A percentile compares a stretch with the other conserved stretches of the same genome.
phyloP scores from a whole-genome alignment of 1,284 basidiomycete species.

The Ustilago esculenta region DNA sequence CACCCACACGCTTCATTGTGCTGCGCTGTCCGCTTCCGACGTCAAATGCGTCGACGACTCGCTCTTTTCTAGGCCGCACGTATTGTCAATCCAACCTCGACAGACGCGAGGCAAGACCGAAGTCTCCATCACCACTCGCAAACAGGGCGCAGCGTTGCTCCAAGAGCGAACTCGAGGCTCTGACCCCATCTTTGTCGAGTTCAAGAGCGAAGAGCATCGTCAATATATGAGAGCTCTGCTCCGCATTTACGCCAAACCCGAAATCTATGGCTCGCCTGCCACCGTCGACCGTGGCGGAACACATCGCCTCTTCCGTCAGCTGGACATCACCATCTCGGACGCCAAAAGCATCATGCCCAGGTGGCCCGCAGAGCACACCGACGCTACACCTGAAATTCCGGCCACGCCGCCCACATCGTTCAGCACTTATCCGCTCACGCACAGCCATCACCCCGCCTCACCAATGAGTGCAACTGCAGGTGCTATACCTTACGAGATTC shows the following conservation, averaged over 20 bases:
- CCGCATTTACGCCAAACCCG: slow-evolving; percentile 42
- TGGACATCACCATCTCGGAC: slow-evolving; percentile 56
- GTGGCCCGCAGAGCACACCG: slow-evolving; percentile 26
- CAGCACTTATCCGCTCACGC: background rate
- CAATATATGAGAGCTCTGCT: slow-evolving; percentile 42
- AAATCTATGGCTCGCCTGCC: slow-evolving; percentile 45
- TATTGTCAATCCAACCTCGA: slow-evolving; percentile 52
- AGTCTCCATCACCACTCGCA: slow-evolving; percentile 26
- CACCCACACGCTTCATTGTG: slow-evolving; percentile 45
- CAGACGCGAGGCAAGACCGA: slow-evolving; percentile 6
- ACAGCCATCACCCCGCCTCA: slow-evolving; percentile 10
- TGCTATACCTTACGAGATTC: background rate
- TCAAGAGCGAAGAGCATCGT: slow-evolving; percentile 37
- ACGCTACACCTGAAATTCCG: slow-evolving; percentile 5
- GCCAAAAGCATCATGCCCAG: slow-evolving; percentile 48
- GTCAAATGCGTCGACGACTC: slow-evolving; percentile 53
- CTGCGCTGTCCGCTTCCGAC: slow-evolving; percentile 41
- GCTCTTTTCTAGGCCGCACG: slow-evolving; percentile 43
- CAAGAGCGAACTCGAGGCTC: slow-evolving; percentile 11
- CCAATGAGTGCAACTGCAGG: slow-evolving; percentile 4
- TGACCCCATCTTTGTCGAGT: slow-evolving; percentile 54
- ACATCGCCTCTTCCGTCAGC: slow-evolving; percentile 50
- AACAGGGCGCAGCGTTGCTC: slow-evolving; percentile 17
- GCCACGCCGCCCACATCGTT: slow-evolving; percentile 1
- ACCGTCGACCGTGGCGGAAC: slow-evolving; percentile 32